Conservation (phyloP, 371 early-diverging fungal genomes). For the Mucor velutinosus region DNA sequence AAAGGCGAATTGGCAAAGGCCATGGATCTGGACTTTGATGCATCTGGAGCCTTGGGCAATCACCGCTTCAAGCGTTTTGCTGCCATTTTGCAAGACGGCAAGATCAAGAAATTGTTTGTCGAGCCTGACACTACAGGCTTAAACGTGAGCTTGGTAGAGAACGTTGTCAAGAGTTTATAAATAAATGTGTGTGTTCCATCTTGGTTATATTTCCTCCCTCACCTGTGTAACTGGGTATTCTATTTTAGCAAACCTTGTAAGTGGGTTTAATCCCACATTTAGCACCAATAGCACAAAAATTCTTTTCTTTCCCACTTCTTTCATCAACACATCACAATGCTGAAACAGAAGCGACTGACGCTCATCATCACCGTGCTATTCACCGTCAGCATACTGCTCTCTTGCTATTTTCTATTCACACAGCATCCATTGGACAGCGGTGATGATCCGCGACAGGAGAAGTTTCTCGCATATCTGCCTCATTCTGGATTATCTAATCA, state of each 20-base stretch:
- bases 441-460: constrained; percentile 17
- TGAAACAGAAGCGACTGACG: constrained; percentile 3
- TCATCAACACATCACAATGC: constrained; percentile 1
- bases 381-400: background rate
- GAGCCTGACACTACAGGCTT: constrained; percentile 65
- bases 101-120: constrained; percentile 50
- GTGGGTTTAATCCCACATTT: background rate
- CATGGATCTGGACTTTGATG: constrained; percentile 68
- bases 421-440: background rate
- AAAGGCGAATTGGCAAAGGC: constrained; percentile 65
- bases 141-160: constrained; percentile 56
- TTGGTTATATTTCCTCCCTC: too few species aligned
- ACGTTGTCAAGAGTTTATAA: constrained; percentile 31
- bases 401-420: background rate
- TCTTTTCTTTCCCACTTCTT: constrained; percentile 7
- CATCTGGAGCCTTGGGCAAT: constrained; percentile 64
- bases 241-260: background rate
- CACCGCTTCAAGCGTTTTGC: constrained; percentile 73
- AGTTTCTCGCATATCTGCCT: constrained; percentile 56
- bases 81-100: constrained; percentile 61
- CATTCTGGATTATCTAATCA: constrained; percentile 70
- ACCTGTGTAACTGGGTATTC: background rate
- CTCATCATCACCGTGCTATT: background rate
- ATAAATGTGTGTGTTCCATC: background rate
- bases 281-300: constrained; percentile 5